Conservation (phyloP, 164 flowering plant genomes). For the Nymphaea colorata region DNA sequence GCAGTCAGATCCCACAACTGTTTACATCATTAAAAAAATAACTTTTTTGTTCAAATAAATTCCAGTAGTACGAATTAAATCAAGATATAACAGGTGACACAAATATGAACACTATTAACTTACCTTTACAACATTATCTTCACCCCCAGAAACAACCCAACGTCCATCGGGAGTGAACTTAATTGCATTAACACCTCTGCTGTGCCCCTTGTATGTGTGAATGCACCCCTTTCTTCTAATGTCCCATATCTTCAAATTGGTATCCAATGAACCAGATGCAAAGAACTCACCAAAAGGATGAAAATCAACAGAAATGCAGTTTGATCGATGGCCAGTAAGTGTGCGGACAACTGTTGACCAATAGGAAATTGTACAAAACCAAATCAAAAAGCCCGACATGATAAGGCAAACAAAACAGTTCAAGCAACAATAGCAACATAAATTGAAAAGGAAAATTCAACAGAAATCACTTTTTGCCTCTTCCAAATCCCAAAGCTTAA, state of each 20-base stretch:
- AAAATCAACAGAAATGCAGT: constrained; percentile 93
- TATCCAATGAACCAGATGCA: constrained; percentile 97
- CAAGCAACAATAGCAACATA: background rate
- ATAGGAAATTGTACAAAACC: constrained; percentile 2
- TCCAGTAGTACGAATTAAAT: background rate
- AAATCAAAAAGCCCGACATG: background rate
- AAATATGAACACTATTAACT: background rate
- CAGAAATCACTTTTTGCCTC: constrained; percentile 84
- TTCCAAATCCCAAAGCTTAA: constrained; percentile 96
- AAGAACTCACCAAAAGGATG: constrained; percentile 99
- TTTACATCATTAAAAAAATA: background rate
- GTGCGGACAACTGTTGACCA: constrained; percentile 77
- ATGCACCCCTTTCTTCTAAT: constrained; percentile 94
- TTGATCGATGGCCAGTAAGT: constrained; percentile 92
- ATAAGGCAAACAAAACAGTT: background rate
- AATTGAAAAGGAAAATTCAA: background rate
- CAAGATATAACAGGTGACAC: background rate
- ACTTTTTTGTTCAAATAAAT: background rate
- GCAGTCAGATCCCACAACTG: constrained; percentile 99
- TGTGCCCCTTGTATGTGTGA: constrained; percentile 98
- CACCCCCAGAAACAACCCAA: constrained; percentile 99
- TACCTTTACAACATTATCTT: constrained; percentile 93
- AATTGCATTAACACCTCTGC: constrained; percentile 88
- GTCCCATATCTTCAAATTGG: constrained; percentile 99
- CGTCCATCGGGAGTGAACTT: constrained; percentile 99